A percentile compares a stretch with the other conserved stretches of the same genome.
These are phyloP conservation scores for Cercospora sojina DNA, from an alignment of 2,329 filamentous ascomycete species.

Conservation along the genomic window DNA sequence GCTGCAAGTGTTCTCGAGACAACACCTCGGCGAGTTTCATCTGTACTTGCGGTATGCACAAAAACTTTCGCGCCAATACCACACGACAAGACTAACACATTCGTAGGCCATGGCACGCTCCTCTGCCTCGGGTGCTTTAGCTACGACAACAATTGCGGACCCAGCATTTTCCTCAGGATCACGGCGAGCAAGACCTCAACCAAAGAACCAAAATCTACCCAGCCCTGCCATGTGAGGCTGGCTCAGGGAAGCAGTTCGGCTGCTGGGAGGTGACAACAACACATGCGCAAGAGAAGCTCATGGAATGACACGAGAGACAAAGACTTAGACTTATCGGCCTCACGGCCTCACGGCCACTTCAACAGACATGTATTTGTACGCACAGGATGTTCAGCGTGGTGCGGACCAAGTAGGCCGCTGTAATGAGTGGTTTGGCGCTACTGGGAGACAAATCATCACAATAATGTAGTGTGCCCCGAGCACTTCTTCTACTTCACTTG, in stretches of 20 bases:
- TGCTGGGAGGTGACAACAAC: background rate
- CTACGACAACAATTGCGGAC: slow-evolving; percentile 10
- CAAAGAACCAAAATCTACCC: background rate
- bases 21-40: slow-evolving; percentile 15
- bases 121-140: slow-evolving; percentile 19
- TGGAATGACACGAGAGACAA: background rate
- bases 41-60: slow-evolving; percentile 13
- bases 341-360: slow-evolving; percentile 1
- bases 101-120: slow-evolving; percentile 10
- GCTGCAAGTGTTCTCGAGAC: slow-evolving; percentile 19
- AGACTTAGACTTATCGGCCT: background rate
- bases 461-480: background rate
- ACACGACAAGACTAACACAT: background rate
- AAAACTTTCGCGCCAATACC: background rate
- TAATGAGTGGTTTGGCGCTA: background rate
- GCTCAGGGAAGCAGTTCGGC: background rate
- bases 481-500: background rate
- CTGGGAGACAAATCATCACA: background rate
- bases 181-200: background rate
- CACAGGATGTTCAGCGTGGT: background rate
- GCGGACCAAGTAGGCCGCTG: background rate
- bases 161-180: slow-evolving; percentile 4
- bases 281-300: background rate
- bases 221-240: background rate
- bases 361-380: background rate